Evolutionary conservation across 2,329 filamentous ascomycete species (phyloP), one percentile per base, ranked within the genome.

Genomic region (Lecanosticta acicola): DNA sequence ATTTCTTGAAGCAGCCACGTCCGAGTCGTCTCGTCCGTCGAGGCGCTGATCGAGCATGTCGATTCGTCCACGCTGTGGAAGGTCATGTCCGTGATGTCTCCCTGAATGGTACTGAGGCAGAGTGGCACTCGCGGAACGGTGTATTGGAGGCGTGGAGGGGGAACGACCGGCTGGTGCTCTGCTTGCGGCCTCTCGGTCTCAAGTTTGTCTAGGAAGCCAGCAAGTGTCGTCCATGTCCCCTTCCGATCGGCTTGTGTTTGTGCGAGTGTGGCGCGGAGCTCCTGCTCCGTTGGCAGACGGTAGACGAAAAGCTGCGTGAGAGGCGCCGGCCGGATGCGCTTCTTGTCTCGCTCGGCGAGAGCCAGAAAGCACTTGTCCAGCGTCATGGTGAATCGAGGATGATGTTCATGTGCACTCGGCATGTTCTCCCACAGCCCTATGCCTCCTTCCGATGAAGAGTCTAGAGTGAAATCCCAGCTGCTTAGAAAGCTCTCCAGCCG

Each of bases 341-440:
- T 61, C 53, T 60, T 61, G 45, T 59, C 58, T n/a, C 51, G 44
- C 48, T 66, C 63, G 11, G 59, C 60, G 10, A 66, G 54, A 3
- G 60, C 55, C 13, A 66, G 50, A 17, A 59, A 49, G n/a, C 35
- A 35, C 21, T 41, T 42, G 10, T 43, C 19, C 24, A 49, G 37
- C 3, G 51, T 54, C 8, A 63, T 42, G 13, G 55, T 51, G 45
- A 59, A 65, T 4, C 38, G 50, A 7, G 63, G 58, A 38, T 63
- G 59, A 29, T 65, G 61, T 42, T 63, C 57, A 35, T 62, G 61
- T 10, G 59, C 61, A 18, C 53, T 55, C 2, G 61, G 62, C 56
- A 63, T 59, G 26, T 59, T 59, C 42, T 60, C 59, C 58, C 58
- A 64, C 3, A 59, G 20, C 2, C 58, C 60, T 14, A 57, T 43